A percentile compares a stretch with the other conserved stretches of the same genome.
Conservation (phyloP, 305 asterid species). For the Solanum aculeatissimum region DNA sequence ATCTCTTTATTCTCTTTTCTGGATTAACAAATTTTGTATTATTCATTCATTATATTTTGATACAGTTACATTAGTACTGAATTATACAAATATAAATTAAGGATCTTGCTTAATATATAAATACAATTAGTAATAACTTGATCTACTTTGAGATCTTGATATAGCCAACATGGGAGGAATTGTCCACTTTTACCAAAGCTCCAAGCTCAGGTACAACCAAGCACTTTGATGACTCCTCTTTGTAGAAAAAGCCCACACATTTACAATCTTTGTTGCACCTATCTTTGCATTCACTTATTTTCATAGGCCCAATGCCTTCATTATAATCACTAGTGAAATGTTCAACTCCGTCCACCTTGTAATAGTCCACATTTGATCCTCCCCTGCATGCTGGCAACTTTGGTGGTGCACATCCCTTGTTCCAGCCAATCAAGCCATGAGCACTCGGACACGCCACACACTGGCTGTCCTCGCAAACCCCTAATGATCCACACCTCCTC, state of each 20-base stretch:
- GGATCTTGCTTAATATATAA: background rate
- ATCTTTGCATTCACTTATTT: slow-evolving; percentile 10
- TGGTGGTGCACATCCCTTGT: slow-evolving; percentile 14
- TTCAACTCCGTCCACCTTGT: slow-evolving; percentile 28
- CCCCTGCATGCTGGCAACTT: slow-evolving; percentile 11
- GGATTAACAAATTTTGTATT: background rate
- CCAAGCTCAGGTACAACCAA: slow-evolving; percentile 20
- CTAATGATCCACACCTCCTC: slow-evolving; percentile 23
- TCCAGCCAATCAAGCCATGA: slow-evolving; percentile 20
- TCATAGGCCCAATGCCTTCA: slow-evolving; percentile 18
- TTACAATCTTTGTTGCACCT: slow-evolving; percentile 12
- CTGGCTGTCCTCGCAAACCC: slow-evolving; percentile 4
- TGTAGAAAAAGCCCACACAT: slow-evolving; percentile 20
- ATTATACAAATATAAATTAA: background rate
- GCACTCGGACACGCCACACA: slow-evolving; percentile 7
- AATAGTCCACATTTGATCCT: slow-evolving; percentile 5
- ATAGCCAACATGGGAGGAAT: slow-evolving; percentile 24
- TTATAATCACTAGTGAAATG: slow-evolving; percentile 18
- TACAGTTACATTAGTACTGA: background rate
- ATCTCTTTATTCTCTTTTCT: background rate
- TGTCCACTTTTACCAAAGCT: slow-evolving; percentile 17
- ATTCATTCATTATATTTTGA: background rate
- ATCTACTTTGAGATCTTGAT: slow-evolving; percentile 24
- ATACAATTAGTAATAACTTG: background rate
- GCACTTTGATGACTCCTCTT: slow-evolving; percentile 17